Evolutionary conservation across 495 filamentous ascomycete species (phyloP), one percentile per base, ranked within the genome.

Genomic region (Xylona heveae): DNA sequence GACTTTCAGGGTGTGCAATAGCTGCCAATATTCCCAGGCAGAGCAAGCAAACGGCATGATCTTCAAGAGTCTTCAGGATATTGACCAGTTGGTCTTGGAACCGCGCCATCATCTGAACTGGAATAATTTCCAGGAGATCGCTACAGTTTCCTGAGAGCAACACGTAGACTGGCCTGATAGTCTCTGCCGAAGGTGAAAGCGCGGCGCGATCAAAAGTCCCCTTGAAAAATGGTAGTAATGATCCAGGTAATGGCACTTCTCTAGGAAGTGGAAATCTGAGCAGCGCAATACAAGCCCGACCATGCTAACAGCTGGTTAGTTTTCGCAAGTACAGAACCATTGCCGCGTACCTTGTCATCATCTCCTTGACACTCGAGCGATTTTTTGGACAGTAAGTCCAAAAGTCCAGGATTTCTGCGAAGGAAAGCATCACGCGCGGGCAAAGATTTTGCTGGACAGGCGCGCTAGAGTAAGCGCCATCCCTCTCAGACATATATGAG

Each of bases 11-110:
- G n/a, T n/a, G n/a, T n/a, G n/a, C n/a, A n/a, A n/a, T n/a, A n/a
- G n/a, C n/a, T n/a, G 60, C 53, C 33, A 65, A 57, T 0, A 55
- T 54, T n/a, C 55, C 59, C 4, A 68, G 49, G 17, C 59, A 65
- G 21, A 66, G 38, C 5, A 68, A 43, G 20, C 56, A 59, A 4
- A 52, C 58, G 44, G 58, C 47, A 14, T 58, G 58, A 28, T 62
- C 52, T 19, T 59, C 52, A 5, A 58, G 38, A 19, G 56, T 57
- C 29, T 55, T 55, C 12, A 68, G 37, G 2, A 55, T 56, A 17
- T 54, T 55, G 8, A 54, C 57, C 3, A 61, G 48, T 32, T 61
- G 53, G 8, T 52, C 22, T 38, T 65, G 62, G 14, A 65, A 42
- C 12, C 39, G 53, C 4, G 44, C 46, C 47, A 65, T 57, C 2